Evolutionary conservation across 2,329 filamentous ascomycete genomes (phyloP).

Genomic region (Xylariaceae sp.): DNA sequence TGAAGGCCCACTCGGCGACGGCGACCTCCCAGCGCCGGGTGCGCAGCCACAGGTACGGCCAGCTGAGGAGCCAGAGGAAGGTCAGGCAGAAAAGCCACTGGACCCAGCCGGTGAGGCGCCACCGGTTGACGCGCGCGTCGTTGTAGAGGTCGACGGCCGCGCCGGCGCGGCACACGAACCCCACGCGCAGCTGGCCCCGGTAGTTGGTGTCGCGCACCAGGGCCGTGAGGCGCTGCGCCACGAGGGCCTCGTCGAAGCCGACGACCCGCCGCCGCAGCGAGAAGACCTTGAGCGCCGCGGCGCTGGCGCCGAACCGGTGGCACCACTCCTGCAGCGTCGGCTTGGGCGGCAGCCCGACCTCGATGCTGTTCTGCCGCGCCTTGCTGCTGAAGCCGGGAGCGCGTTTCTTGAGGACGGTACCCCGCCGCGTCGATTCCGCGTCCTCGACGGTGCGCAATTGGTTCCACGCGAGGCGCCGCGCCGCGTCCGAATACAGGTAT

Average conservation of each 20-base stretch:
- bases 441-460: conserved; percentile 47
- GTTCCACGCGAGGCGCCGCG: conserved; percentile 32
- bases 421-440: conserved; percentile 55
- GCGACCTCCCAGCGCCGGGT: conserved; percentile 62
- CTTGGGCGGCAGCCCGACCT: conserved; percentile 31
- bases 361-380: conserved; percentile 38
- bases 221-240: conserved; percentile 45
- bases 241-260: conserved; percentile 51
- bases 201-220: conserved; percentile 61
- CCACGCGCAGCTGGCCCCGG: conserved; percentile 50
- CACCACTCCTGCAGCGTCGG: conserved; percentile 55
- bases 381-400: conserved; percentile 25
- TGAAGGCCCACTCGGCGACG: conserved; percentile 53
- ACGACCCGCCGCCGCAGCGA: conserved; percentile 42
- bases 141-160: conserved; percentile 56
- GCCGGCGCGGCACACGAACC: conserved; percentile 53
- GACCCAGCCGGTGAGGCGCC: conserved; percentile 58
- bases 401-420: conserved; percentile 44
- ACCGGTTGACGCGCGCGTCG: conserved; percentile 52
- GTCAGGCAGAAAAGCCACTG: conserved; percentile 58
- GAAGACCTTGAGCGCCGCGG: conserved; percentile 50
- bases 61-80: conserved; percentile 61
- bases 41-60: conserved; percentile 61
- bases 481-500: conserved; percentile 43
- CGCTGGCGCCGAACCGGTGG: conserved; percentile 55